A percentile compares a stretch with the other conserved stretches of the same genome.
These are phyloP conservation scores for Saksenaea oblongispora DNA, from an alignment of 371 early-diverging fungal genomes.

Conservation along the genomic window DNA sequence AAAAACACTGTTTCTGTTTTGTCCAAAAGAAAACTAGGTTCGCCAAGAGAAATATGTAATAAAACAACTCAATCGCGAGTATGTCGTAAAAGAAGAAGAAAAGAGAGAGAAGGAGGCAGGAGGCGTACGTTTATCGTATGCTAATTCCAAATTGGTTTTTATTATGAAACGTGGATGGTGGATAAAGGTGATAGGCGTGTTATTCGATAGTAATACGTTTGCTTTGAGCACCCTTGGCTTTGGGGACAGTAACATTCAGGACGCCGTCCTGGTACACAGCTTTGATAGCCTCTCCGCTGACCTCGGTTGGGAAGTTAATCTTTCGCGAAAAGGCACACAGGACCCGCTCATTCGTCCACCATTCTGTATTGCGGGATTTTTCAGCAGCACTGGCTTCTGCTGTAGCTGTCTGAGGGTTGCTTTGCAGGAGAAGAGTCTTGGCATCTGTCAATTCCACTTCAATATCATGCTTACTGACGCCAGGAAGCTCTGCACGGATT, in stretches of 20 bases:
- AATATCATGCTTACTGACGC: slow-evolving; percentile 25
- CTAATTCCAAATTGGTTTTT: too few relatives aligned
- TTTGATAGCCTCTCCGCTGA: slow-evolving; percentile 21
- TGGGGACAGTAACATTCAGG: slow-evolving; percentile 24
- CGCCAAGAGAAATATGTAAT: too few relatives aligned
- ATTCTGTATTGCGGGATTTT: background rate
- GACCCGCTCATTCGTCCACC: slow-evolving; percentile 23
- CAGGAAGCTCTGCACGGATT: slow-evolving; percentile 27
- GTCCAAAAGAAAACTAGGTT: background rate
- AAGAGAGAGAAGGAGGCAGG: too few relatives aligned
- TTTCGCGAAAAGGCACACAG: slow-evolving; percentile 21
- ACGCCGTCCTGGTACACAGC: slow-evolving; percentile 29
- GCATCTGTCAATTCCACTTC: slow-evolving; percentile 22
- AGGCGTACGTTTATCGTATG: too few relatives aligned
- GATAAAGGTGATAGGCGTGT: background rate
- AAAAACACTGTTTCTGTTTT: background rate
- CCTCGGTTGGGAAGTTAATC: slow-evolving; percentile 21
- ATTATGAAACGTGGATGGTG: background rate
- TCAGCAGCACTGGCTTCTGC: background rate
- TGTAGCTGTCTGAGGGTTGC: background rate
- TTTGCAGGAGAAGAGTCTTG: slow-evolving; percentile 21
- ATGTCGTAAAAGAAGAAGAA: too few relatives aligned
- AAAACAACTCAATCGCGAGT: too few relatives aligned
- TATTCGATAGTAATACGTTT: background rate
- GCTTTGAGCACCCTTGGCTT: slow-evolving; percentile 6